phyloP scores from a whole-genome alignment of 73 alveolate species.

The Paramecium biaurelia region DNA sequence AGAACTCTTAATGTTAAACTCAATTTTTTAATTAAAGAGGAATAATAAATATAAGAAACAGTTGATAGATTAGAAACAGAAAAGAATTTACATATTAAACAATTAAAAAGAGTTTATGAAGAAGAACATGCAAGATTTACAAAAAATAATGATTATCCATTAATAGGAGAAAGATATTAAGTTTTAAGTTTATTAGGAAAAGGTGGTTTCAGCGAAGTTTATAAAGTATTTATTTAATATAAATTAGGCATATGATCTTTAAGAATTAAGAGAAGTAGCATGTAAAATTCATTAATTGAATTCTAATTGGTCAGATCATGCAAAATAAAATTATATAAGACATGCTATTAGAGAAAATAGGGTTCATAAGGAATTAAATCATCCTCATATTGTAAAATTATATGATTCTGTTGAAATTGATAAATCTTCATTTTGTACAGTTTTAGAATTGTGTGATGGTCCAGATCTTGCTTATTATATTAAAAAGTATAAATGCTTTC shows the following conservation, averaged over 20 bases:
- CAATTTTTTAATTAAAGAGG: conserved; percentile 79
- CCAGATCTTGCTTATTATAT: conserved; percentile 82
- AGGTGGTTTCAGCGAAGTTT: conserved; percentile 78
- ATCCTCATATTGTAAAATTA: conserved; percentile 81
- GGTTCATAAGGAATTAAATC: conserved; percentile 79
- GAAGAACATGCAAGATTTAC: conserved; percentile 65
- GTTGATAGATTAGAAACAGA: conserved; percentile 75
- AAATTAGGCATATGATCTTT: conserved; percentile 66
- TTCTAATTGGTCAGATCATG: conserved; percentile 64
- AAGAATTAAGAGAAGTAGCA: conserved; percentile 73
- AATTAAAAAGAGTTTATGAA: conserved; percentile 74
- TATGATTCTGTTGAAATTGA: conserved; percentile 88
- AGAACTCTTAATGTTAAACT: background rate
- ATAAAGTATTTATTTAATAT: conserved; percentile 56
- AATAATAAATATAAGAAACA: conserved; percentile 71
- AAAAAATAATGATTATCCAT: conserved; percentile 54
- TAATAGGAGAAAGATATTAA: conserved; percentile 65
- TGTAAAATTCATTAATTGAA: conserved; percentile 67
- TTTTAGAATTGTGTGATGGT: conserved; percentile 85
- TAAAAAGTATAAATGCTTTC: conserved; percentile 73
- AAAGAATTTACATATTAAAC: conserved; percentile 68
- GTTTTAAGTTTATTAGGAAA: conserved; percentile 66
- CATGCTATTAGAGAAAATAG: conserved; percentile 88
- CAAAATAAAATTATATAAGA: conserved; percentile 71
- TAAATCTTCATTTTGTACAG: conserved; percentile 87